Evolutionary conservation across 805 yeast species (phyloP), one percentile per base, ranked within the genome.

Genomic region (Candida ponderosae): DNA sequence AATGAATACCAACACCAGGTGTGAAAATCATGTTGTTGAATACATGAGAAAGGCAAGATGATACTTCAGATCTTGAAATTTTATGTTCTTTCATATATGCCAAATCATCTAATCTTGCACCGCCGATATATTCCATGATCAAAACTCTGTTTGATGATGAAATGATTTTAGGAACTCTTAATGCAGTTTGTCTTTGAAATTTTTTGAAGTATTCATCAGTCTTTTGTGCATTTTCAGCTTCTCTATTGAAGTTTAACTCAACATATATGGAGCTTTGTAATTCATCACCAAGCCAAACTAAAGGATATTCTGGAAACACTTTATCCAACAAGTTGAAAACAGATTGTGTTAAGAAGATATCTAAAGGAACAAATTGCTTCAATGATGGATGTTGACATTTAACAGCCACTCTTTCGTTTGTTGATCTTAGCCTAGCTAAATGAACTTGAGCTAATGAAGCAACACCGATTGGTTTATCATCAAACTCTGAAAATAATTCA

Each of bases 391-490:
- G 97, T 58, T 93, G 98, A 31, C 90, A 73, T 53, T 93, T 93
- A 18, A 93, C 95, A 1, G 98, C 98, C 3, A 90, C 97, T 50
- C 69, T 74, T 41, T 79, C 71, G 2, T 83, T 85, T 1, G 68
- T 70, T 15, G 34, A 32, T 39, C 63, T 70, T 37, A 89, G 54
- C 2, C 58, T 70, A 0, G 94, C 99, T 18, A 67, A 62, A 60
- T 93, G 97, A 5, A 93, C 99, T 54, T 93, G 99, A 0, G 98
- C 98, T 45, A 93, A 66, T 1, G 96, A 86, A 0, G 98, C 98
- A 5, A 86, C 94, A 2, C 98, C 99, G 31, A 93, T 79, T 0
- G 99, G 98, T 9, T 55, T 59, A 0, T 73, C 69, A 41, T 81
- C 73, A 51, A 93, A 85, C 29, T 70, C 75, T 9, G 62, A 56